These are phyloP conservation scores for Conoideocrella luteorostrata DNA, from an alignment of 2,329 filamentous ascomycete species.

Conservation along the genomic window DNA sequence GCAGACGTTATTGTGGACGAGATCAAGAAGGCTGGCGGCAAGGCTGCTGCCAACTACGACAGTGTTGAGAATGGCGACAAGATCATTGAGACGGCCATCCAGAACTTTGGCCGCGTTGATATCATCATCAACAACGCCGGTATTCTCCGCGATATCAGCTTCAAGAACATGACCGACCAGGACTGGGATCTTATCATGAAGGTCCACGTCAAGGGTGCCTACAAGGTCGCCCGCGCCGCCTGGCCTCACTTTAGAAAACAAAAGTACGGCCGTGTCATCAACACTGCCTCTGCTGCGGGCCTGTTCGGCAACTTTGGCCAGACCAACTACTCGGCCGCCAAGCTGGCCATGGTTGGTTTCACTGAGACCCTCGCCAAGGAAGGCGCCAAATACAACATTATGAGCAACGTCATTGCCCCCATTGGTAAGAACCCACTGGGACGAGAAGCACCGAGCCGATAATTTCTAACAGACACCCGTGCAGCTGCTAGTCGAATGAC, in stretches of 20 bases:
- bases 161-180: constrained; percentile 96
- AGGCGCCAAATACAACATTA: constrained; percentile 95
- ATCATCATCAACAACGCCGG: constrained; percentile 97
- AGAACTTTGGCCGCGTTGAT: constrained; percentile 80
- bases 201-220: constrained; percentile 88
- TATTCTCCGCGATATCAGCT: constrained; percentile 89
- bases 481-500: constrained; percentile 90
- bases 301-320: constrained; percentile 95
- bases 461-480: too few species aligned
- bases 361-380: constrained; percentile 98
- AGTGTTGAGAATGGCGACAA: constrained; percentile 86
- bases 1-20: constrained; percentile 78
- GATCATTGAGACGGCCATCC: constrained; percentile 86
- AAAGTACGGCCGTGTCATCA: constrained; percentile 95
- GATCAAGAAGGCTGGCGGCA: constrained; percentile 82
- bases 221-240: constrained; percentile 89
- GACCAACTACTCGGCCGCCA: constrained; percentile 94
- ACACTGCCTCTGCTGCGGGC: constrained; percentile 92
- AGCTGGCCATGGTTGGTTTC: constrained; percentile 91
- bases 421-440: constrained; percentile 44
- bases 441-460: too few species aligned
- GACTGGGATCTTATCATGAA: constrained; percentile 95
- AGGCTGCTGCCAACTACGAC: constrained; percentile 97
- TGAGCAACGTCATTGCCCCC: constrained; percentile 90
- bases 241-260: constrained; percentile 99